Base-by-base conservation (phyloP, 257 asterid species). In the Capsicum rhomboideum region DNA sequence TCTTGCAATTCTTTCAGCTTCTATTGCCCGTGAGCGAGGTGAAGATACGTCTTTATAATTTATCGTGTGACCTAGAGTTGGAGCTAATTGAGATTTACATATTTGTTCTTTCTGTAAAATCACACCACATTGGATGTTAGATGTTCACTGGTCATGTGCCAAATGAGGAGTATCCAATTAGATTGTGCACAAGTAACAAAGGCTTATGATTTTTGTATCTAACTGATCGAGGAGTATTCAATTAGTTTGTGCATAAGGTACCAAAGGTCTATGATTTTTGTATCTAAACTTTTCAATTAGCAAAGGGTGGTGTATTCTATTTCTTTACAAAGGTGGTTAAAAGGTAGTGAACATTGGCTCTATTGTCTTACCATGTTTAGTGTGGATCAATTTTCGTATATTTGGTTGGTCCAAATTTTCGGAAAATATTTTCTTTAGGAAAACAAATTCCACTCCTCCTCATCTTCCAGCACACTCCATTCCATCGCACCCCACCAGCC, bases 1-100 rank as follows among this genome's bases (percentile, higher is more conserved):
- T 90, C 95, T 96, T 31, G 94, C 96, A 69, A 91, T 96, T 87
- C 98, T 96, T 78, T 94, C 99, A 69, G 94, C 99, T 28, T 95
- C 99, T 56, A 95, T 95, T 86, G 93, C 98, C 68, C 95, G 98
- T 23, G 97, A 93, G 83, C 91, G 89, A 90, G 98, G 94, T 9
- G 97, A 85, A 82, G 91, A 88, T 68, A 85, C 83, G 42, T 82
- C 90, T 82, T 37, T 90, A 83, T 94, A 83, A 87, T 58, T 79
- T 66, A 1, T 29, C 66, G 37, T 8, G 23, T 49, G 59, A 75
- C 37, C 80, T 44, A 72, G 21, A 44, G 58, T 44, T 72, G 37
- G 79, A n/a, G 56, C 56, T 44, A 72, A 72, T 21, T 72, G 61
- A 49, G 58, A 23, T 23, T 44, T 26, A 75, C 42, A 75, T 49